Evolutionary conservation across 805 yeast species (phyloP).

Genomic region (Nakazawaea molendinolei): DNA sequence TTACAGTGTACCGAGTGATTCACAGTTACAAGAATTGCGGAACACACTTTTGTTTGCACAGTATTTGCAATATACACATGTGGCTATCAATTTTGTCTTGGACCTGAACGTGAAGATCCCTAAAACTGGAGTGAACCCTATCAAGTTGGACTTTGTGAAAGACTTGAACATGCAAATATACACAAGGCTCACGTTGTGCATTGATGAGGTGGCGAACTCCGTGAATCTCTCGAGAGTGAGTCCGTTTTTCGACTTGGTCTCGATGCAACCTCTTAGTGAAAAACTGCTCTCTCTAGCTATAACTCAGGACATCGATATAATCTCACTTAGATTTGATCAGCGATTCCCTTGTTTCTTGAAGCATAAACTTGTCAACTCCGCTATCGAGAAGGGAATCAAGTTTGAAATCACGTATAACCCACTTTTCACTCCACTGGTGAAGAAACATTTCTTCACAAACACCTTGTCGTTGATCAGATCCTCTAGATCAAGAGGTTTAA

Average conservation of each 20-base stretch:
- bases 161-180: constrained; percentile 36
- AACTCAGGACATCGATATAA: constrained; percentile 72
- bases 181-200: constrained; percentile 66
- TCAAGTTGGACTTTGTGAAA: constrained; percentile 15
- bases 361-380: constrained; percentile 80
- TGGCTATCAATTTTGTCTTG: constrained; percentile 62
- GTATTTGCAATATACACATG: constrained; percentile 62
- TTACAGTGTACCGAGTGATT: constrained; percentile 36
- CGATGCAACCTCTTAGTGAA: constrained; percentile 77
- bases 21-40: constrained; percentile 38
- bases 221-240: constrained; percentile 46
- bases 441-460: constrained; percentile 65
- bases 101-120: background rate
- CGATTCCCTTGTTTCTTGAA: constrained; percentile 72
- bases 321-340: constrained; percentile 61
- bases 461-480: constrained; percentile 72
- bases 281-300: constrained; percentile 71
- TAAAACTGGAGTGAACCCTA: background rate
- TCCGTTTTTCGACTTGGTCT: constrained; percentile 63
- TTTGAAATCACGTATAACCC: constrained; percentile 71
- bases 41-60: constrained; percentile 47
- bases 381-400: constrained; percentile 73
- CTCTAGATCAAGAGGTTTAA: constrained; percentile 71
- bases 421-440: constrained; percentile 29
- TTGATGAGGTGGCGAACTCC: constrained; percentile 73